Evolutionary conservation across 2,329 filamentous ascomycete genomes (phyloP), one percentile per base, ranked within the genome.

Genomic region (Ophiostoma pallidulum): DNA sequence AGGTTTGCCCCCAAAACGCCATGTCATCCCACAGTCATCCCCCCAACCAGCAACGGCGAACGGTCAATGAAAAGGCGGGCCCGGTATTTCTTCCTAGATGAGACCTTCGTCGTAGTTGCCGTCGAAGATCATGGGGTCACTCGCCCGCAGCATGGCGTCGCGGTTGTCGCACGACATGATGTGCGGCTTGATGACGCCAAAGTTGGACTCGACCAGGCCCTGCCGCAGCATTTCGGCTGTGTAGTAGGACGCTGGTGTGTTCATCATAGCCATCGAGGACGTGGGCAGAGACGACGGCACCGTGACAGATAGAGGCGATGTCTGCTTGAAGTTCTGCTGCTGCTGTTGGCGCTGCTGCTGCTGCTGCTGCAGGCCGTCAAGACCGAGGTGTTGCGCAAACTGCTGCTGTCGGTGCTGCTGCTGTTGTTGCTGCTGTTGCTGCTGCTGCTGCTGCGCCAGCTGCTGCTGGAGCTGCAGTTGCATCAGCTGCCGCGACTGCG

Each of bases 71-170:
- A n/a, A n/a, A n/a, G n/a, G n/a, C n/a, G n/a, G n/a, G n/a, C n/a
- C n/a, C n/a, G n/a, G n/a, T n/a, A n/a, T n/a, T n/a, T n/a, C n/a
- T n/a, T n/a, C n/a, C 39, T 35, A 53, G 28, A 54, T 35, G 58
- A 72, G 61, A 18, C 60, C 52, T 41, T 73, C 71, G 48, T 63
- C 64, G 49, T 74, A 72, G 56, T 70, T 76, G 38, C 72, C 71
- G 3, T 69, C 65, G 55, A 72, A 78, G 48, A 79, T 77, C 74
- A 78, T 78, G 1, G 75, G 74, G 51, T 79, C 75, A 16, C 68
- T 70, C 57, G 76, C 69, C 16, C 74, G 72, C 59, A 78, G 66
- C 74, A 78, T 78, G 8, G 73, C 71, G 38, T 76, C 73, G 1
- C 72, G 66, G 45, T 75, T 73, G 36, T 69, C 62, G 54, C 71